A percentile compares a stretch with the other conserved stretches of the same genome.
Conservation (phyloP, 2,329 filamentous ascomycete genomes). For the Dothistroma pini region DNA sequence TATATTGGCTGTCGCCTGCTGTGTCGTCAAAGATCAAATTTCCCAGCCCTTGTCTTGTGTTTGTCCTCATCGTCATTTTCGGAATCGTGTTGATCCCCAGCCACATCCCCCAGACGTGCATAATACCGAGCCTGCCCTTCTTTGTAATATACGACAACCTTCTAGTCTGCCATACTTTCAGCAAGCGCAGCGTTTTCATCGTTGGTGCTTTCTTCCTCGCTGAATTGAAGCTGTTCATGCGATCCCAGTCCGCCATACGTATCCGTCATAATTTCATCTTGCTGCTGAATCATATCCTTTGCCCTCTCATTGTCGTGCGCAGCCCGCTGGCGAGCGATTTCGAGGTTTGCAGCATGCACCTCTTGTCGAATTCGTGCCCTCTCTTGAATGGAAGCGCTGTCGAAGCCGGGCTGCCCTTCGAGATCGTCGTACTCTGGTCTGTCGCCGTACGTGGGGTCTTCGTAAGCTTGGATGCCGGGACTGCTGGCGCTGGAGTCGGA, state of each 20-base stretch:
- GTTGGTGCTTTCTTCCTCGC: neutral
- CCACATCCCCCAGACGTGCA: neutral
- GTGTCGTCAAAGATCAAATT: neutral
- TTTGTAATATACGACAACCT: neutral
- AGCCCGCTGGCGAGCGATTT: neutral
- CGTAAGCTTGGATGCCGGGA: slow-evolving; percentile 25
- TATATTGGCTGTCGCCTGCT: neutral
- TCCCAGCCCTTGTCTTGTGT: neutral
- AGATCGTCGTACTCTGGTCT: slow-evolving; percentile 20
- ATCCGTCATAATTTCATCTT: slow-evolving; percentile 29
- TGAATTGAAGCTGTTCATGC: neutral
- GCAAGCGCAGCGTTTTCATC: neutral
- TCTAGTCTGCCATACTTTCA: neutral
- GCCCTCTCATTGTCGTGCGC: neutral
- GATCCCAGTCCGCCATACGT: slow-evolving; percentile 14
- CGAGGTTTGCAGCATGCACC: neutral
- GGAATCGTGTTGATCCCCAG: neutral
- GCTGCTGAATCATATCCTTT: slow-evolving; percentile 13
- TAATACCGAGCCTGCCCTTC: neutral
- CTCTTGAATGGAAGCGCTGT: neutral
- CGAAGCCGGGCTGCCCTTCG: slow-evolving; percentile 1
- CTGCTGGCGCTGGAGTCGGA: slow-evolving; percentile 17
- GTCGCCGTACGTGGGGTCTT: slow-evolving; percentile 31
- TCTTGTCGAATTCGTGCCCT: neutral
- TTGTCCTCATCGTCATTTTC: neutral